A percentile compares a stretch with the other conserved stretches of the same genome.
phyloP scores from a whole-genome alignment of 495 filamentous ascomycete species.

The Daldinia loculata region DNA sequence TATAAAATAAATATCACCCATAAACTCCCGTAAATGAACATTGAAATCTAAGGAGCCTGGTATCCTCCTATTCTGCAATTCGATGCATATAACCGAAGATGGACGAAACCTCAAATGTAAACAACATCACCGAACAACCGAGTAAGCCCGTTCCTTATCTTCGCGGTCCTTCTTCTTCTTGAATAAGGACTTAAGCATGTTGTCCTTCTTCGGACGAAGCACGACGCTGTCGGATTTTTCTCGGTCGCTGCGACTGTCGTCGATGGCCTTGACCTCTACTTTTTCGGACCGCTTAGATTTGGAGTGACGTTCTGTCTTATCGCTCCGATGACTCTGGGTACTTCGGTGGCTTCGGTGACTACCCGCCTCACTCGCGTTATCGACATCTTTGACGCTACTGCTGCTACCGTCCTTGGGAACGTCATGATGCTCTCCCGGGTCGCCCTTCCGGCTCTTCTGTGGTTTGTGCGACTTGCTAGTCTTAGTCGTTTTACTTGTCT shows the following conservation, averaged over 20 bases:
- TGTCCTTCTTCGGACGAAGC: constrained; percentile 55
- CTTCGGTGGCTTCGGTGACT: constrained; percentile 46
- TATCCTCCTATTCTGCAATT: constrained; percentile 26
- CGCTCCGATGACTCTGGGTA: constrained; percentile 32
- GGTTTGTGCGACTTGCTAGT: constrained; percentile 42
- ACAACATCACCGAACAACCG: constrained; percentile 30
- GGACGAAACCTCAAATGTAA: constrained; percentile 6
- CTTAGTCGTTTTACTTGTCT: constrained; percentile 37
- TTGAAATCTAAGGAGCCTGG: constrained; percentile 18
- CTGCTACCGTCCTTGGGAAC: constrained; percentile 43
- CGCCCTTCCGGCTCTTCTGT: constrained; percentile 42
- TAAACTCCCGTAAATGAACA: constrained; percentile 29
- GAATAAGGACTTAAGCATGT: constrained; percentile 62
- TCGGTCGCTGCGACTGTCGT: constrained; percentile 46
- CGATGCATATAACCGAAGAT: constrained; percentile 14
- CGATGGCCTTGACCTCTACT: constrained; percentile 43
- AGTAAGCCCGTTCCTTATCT: constrained; percentile 42
- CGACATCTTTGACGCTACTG: constrained; percentile 29
- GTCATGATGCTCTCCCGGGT: constrained; percentile 29
- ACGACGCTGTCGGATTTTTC: constrained; percentile 45
- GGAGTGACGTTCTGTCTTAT: constrained; percentile 42
- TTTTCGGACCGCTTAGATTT: constrained; percentile 45
- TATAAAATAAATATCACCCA: constrained; percentile 7
- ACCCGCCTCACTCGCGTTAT: constrained; percentile 37
- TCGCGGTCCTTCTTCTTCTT: constrained; percentile 58